Conservation (phyloP, 164 flowering plant genomes). For the Nymphaea colorata region DNA sequence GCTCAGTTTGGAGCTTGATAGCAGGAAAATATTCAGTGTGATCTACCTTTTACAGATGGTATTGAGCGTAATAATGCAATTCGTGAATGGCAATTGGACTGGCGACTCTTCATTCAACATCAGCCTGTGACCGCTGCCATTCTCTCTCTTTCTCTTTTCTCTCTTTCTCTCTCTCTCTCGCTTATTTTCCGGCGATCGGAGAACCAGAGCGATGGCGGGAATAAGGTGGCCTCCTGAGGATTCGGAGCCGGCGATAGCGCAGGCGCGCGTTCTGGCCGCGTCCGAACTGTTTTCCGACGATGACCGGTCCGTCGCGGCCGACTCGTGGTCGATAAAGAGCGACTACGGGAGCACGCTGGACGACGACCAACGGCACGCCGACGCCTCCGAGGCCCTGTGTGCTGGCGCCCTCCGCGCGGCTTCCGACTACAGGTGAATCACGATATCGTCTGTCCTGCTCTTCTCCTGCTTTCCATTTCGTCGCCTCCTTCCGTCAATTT, state of each 20-base stretch:
- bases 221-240: conserved; percentile 72
- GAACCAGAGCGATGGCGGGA: conserved; percentile 50
- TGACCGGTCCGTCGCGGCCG: conserved; percentile 94
- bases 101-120: no score
- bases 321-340: conserved; percentile 99
- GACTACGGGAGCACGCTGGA: conserved; percentile 97
- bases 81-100: no score
- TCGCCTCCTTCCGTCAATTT: not conserved
- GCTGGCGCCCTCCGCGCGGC: conserved; percentile 48
- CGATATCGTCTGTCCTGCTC: not conserved
- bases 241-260: conserved; percentile 31
- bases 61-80: no score
- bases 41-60: no score
- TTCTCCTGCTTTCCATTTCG: not conserved
- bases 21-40: no score
- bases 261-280: conserved; percentile 24
- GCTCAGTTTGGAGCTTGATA: no score
- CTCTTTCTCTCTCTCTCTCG: not conserved
- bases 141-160: not conserved
- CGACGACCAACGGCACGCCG: conserved; percentile 95
- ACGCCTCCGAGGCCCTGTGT: conserved; percentile 83
- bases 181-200: not conserved
- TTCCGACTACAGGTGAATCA: conserved; percentile 70
- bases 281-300: conserved; percentile 83
- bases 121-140: no score